Base-by-base conservation (phyloP, 2,329 filamentous ascomycete species). In the Aspergillus caelatus region DNA sequence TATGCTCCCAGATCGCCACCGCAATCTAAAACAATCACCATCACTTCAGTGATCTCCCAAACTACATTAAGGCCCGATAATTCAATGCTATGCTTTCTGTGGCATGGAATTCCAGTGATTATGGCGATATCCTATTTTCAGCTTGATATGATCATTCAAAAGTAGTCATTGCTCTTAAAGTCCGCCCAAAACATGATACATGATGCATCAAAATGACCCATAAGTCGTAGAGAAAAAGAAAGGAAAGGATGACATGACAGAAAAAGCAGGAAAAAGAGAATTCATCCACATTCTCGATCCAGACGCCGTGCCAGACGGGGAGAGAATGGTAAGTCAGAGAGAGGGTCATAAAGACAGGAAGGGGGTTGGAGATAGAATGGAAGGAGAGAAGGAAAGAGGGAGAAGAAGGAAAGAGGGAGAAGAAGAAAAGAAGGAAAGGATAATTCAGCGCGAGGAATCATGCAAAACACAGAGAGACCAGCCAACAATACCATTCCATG, bases 141-240 rank as follows among this genome's bases (percentile, higher is more conserved):
- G 41, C 32, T 23, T 54, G 30, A 16, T 46, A 34, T 57, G 43
- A 57, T 53, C 43, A 26, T 19, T 45, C n/a, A 16, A 34, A 32
- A 32, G 34, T 54, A 36, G 39, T 61, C 26, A 48, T 56, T 60
- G 30, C 50, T 61, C 58, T 61, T 39, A 36, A 28, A 48, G 34
- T 39, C 52, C 43, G 34, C 32, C 23, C 52, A 39, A 66, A 69
- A 70, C 70, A 70, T 75, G 66, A 67, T 67, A 66, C 68, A 68
- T 74, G 62, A 72, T 58, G 69, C 66, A 73, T 68, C 55, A 63
- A 58, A 39, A 53, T 58, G 60, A 62, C 50, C 28, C 58, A 48
- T 55, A 54, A 67, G 55, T 41, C 66, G 70, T 56, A 67, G 45
- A 61, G 65, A 32, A 36, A 62, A 60, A 26, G 62, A 23, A 50